phyloP scores from a whole-genome alignment of 2,329 filamentous ascomycete species.

The Mycogone perniciosa region DNA sequence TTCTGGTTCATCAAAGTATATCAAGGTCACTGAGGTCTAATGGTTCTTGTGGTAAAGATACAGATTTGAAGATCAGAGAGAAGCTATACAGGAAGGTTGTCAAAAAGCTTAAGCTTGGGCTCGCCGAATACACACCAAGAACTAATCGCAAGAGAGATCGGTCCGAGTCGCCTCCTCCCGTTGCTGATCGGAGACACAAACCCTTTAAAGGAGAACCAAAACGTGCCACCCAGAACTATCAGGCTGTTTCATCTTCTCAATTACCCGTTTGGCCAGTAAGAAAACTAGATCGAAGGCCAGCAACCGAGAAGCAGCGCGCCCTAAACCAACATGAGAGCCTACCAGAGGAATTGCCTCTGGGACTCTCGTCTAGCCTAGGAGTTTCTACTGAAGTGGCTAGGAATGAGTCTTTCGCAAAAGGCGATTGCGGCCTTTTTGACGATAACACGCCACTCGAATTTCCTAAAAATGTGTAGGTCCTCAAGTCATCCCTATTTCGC shows the following conservation, averaged over 20 bases:
- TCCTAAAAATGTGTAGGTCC: too few species aligned
- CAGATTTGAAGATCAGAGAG: slow-evolving; percentile 5
- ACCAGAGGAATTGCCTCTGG: too few species aligned
- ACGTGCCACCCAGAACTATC: too few species aligned
- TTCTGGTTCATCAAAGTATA: slow-evolving; percentile 7
- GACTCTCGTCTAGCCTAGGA: too few species aligned
- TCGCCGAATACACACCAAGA: slow-evolving; percentile 3
- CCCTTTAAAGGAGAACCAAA: neutral
- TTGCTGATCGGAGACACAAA: neutral
- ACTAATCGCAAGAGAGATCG: slow-evolving; percentile 3
- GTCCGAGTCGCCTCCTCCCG: slow-evolving; percentile 7
- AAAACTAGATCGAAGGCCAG: neutral
- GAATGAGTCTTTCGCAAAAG: neutral
- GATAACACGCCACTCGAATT: neutral
- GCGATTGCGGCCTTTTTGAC: neutral
- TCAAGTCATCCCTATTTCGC: too few species aligned
- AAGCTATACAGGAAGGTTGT: slow-evolving; percentile 7
- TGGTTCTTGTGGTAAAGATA: neutral
- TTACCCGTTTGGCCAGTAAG: too few species aligned
- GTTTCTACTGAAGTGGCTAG: too few species aligned
- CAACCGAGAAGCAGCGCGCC: neutral
- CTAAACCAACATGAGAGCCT: neutral
- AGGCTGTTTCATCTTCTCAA: too few species aligned
- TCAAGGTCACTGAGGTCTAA: neutral
- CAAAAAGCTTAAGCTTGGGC: slow-evolving; percentile 4